phyloP scores from a whole-genome alignment of 352 stramenopile species.

The Phytophthora pistaciae region DNA sequence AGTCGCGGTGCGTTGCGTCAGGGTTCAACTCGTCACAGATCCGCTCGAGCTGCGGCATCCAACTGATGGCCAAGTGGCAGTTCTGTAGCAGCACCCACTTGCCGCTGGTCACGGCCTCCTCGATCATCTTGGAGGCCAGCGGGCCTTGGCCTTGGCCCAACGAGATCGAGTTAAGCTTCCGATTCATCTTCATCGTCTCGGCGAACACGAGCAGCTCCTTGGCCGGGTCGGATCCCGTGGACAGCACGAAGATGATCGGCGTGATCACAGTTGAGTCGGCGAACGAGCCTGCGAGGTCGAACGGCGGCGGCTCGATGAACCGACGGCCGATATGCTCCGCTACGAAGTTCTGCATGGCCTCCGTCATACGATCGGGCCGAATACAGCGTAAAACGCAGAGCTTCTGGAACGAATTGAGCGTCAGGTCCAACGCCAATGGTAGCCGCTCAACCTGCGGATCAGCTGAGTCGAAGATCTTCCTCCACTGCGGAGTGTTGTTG shows the following conservation, averaged over 20 bases:
- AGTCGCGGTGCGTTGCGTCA: constrained; percentile 91
- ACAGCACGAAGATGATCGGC: constrained; percentile 95
- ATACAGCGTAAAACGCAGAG: constrained; percentile 84
- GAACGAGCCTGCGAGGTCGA: constrained; percentile 93
- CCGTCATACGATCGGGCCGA: constrained; percentile 85
- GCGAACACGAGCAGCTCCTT: constrained; percentile 95
- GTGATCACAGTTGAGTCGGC: constrained; percentile 90
- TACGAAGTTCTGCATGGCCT: constrained; percentile 93
- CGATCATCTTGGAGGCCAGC: constrained; percentile 92
- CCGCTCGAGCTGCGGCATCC: constrained; percentile 95
- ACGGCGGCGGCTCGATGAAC: constrained; percentile 94
- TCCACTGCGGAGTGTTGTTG: constrained; percentile 60
- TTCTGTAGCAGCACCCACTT: constrained; percentile 97
- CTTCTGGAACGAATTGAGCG: constrained; percentile 86
- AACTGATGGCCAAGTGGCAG: constrained; percentile 95
- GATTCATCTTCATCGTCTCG: constrained; percentile 83
- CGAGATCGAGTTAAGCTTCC: constrained; percentile 94
- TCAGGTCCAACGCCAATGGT: constrained; percentile 59
- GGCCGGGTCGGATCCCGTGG: constrained; percentile 94
- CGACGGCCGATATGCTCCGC: constrained; percentile 81
- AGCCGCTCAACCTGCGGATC: constrained; percentile 84
- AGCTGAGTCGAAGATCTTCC: constrained; percentile 82
- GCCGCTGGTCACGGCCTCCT: constrained; percentile 86
- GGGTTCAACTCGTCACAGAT: constrained; percentile 93
- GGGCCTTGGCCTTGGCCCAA: constrained; percentile 94